Evolutionary conservation across 768 basidiomycete genomes (phyloP), one percentile per base, ranked within the genome.

Genomic region (Pisolithus tinctorius): DNA sequence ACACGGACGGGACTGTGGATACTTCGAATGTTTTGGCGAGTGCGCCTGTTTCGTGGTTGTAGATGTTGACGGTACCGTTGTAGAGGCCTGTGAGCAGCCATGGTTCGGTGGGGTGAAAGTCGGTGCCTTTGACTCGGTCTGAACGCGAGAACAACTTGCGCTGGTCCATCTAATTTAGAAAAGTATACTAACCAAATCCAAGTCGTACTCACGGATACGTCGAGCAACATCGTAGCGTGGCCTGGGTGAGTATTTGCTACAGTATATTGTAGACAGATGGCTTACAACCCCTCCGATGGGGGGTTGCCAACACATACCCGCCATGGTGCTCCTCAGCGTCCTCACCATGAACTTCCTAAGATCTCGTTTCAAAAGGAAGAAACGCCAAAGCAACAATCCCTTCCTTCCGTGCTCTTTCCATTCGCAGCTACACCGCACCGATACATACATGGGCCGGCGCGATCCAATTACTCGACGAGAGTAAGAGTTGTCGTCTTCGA

Each of bases 1-100:
- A 67, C 93, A 48, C 96, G 88, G 0, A 98, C 96, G 96, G 96
- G 2, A 98, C 95, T 61, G 97, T 93, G 2, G 95, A 84, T 23
- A 98, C 91, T 68, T 97, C 95, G 60, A 99, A 99, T 0, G 94
- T 90, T 73, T 95, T 96, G 62, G 98, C 79, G 51, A 97, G 70
- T 1, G 87, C 89, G 45, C 90, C 90, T 0, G 95, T 95, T 56
- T 93, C 93, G 66, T 90, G 84, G 71, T 97, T 93, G 76, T 95
- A 95, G 64, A 99, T 95, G 78, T 93, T 89, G 57, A 96, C 96
- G n/a, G 91, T 81, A 60, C 96, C 96, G 56, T 97, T 97, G 76
- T 95, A 96, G 26, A 96, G 83, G 49, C 92, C 93, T 1, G 90
- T 78, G 53, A 93, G 76, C 29, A 93, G 73, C 91, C 93, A 94